phyloP scores from a whole-genome alignment of 768 basidiomycete species.

The Collybia mongolica region DNA sequence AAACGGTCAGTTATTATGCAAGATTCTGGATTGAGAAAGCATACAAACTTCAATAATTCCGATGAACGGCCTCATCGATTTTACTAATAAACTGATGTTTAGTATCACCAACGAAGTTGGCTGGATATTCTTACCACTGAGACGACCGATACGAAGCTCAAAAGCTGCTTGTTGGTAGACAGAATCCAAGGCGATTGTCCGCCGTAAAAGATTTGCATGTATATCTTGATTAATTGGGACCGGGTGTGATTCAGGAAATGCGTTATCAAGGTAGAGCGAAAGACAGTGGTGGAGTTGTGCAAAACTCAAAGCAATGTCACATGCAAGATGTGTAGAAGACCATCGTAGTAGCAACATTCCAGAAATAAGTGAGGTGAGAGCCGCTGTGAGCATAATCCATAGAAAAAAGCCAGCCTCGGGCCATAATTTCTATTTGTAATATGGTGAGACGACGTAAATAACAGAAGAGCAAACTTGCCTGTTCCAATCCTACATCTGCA shows the following conservation, averaged over 20 bases:
- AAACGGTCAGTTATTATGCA: too few species aligned
- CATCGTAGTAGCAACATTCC: conserved; percentile 38
- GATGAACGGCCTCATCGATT: conserved; percentile 40
- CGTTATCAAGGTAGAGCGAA: conserved; percentile 23
- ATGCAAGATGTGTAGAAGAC: conserved; percentile 42
- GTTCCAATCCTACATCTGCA: conserved; percentile 25
- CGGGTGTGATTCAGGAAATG: conserved; percentile 14
- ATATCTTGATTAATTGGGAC: conserved; percentile 11
- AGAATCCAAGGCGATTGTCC: conserved; percentile 36
- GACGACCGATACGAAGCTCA: conserved; percentile 42
- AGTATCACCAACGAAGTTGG: background rate
- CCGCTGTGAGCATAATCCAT: conserved; percentile 40
- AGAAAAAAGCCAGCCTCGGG: conserved; percentile 31
- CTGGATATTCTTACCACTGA: conserved; percentile 32
- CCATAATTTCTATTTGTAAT: conserved; percentile 19
- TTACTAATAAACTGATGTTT: conserved; percentile 23
- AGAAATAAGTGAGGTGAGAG: conserved; percentile 31
- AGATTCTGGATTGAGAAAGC: background rate
- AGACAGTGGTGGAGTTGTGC: conserved; percentile 32
- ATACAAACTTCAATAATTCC: conserved; percentile 33
- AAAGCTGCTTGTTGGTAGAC: conserved; percentile 44
- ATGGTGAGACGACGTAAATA: background rate
- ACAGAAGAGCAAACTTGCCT: conserved; percentile 19
- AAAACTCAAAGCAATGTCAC: conserved; percentile 33
- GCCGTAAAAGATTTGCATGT: conserved; percentile 25